Conservation (phyloP, 306 rosid genomes). For the Styphnolobium japonicum region DNA sequence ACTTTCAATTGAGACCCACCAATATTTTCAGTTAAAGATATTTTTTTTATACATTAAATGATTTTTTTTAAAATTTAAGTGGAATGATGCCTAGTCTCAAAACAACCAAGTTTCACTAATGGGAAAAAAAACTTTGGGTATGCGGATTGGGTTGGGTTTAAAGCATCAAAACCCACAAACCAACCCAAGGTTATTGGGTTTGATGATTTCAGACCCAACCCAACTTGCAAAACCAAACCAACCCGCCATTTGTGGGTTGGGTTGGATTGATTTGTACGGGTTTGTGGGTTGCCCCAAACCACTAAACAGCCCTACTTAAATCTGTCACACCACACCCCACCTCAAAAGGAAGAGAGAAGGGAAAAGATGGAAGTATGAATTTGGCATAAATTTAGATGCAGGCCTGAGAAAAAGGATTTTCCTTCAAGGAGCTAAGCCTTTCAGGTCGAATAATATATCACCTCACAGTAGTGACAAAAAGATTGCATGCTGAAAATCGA, state of each 20-base stretch:
- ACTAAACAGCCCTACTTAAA: neutral
- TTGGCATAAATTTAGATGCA: neutral
- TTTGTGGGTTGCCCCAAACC: neutral
- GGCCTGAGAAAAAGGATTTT: neutral
- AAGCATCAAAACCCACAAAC: neutral
- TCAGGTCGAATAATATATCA: neutral
- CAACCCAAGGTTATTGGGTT: neutral
- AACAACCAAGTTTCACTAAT: too few species aligned
- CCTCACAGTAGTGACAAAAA: neutral
- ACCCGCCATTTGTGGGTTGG: neutral
- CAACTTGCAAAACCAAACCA: neutral
- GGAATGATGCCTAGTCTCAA: too few species aligned
- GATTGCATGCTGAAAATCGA: neutral
- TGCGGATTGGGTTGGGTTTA: neutral
- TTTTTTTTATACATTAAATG: too few species aligned
- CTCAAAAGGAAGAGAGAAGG: neutral
- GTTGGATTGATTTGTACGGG: neutral
- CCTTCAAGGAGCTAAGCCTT: neutral
- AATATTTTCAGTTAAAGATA: neutral
- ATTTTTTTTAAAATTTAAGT: too few species aligned
- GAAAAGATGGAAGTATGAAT: too few species aligned
- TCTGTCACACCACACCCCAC: neutral
- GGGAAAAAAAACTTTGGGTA: too few species aligned
- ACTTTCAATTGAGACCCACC: neutral
- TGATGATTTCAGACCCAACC: neutral